Base-by-base conservation (phyloP, 805 yeast genomes). In the Candida maris region DNA sequence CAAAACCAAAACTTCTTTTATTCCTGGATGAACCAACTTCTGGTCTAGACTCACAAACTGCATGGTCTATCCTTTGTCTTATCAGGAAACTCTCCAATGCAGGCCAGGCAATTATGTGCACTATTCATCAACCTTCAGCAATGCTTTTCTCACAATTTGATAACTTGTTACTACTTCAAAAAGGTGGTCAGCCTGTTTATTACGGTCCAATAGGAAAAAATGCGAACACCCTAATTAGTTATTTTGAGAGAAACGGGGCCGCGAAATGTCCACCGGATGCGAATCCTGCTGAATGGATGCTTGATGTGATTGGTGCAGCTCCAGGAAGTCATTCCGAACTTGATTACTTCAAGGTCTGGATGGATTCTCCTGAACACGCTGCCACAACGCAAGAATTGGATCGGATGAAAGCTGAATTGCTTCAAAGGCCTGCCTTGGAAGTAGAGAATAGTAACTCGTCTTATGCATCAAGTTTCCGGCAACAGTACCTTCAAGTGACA, bases 241-340 rank as follows among this genome's bases (percentile, higher is more conserved):
- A 81, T 52, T 81, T 81, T 48, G 86, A 81, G 54, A 55, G 54
- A 6, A 56, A 79, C 45, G 86, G 86, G 28, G 76, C 87, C 18
- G 71, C 67, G 18, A 67, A 67, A 37, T 82, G 88, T 62, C 86
- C 87, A 12, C 60, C 65, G 3, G 66, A 69, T 32, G 85, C 83
- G 5, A 82, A 82, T 46, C 89, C 89, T 13, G 88, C 87, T 10
- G 95, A 85, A 64, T 86, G 93, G 91, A 86, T 86, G 93, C 68
- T 86, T 57, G 83, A 81, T 44, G 82, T 77, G 45, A 81, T 81
- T 47, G 86, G 87, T 48, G 85, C 86, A 34, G 85, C 86, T 21
- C 85, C 86, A 5, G 86, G 85, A 30, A 73, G 81, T 20, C 79
- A 76, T 44, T 80, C 85, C 10, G 67, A 65, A 31, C 79, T 76